Base-by-base conservation (phyloP, 495 filamentous ascomycete genomes). In the Daldinia grandis region DNA sequence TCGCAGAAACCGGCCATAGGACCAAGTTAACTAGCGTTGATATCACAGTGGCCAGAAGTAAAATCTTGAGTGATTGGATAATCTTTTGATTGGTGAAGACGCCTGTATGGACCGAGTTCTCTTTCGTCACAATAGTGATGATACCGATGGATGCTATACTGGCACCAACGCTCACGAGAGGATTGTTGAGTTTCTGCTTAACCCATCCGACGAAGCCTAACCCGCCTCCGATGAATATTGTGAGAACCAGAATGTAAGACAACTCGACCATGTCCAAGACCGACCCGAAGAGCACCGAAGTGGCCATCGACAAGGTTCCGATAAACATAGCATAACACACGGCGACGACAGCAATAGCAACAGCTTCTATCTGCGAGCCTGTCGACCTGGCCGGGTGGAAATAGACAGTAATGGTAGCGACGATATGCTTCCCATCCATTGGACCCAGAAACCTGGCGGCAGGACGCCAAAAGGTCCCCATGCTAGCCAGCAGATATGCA, bases 371-470 rank as follows among this genome's bases (percentile, higher is more conserved):
- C 94, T 97, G 97, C 78, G 92, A 94, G 4, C 95, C 95, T 49
- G 90, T 88, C 19, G 93, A 90, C 64, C 95, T 85, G 12, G 94
- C 93, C n/a, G 95, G 95, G 78, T 99, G 94, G 79, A 98, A 99
- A 73, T 98, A 99, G 9, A 97, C 94, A 19, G 92, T 93, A 54
- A 97, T 87, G 2, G 94, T 96, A 53, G 93, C 92, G 40, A 97
- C 94, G 82, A 98, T 90, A 79, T 98, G 95, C 78, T 99, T 99
- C 24, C 94, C 93, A 83, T 98, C 95, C 74, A 95, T 91, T 66
- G 89, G 86, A 5, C 95, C 95, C 37, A 99, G 81, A 62, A 91
- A 82, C 2, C 82, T 81, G 4, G 93, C 88, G 54, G 98, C 83
- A 4, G 87, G 85, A 5, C 89, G 87, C 68, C 92, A 89, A 72